Evolutionary conservation across 805 yeast genomes (phyloP).

Genomic region (Yarrowia bubula): DNA sequence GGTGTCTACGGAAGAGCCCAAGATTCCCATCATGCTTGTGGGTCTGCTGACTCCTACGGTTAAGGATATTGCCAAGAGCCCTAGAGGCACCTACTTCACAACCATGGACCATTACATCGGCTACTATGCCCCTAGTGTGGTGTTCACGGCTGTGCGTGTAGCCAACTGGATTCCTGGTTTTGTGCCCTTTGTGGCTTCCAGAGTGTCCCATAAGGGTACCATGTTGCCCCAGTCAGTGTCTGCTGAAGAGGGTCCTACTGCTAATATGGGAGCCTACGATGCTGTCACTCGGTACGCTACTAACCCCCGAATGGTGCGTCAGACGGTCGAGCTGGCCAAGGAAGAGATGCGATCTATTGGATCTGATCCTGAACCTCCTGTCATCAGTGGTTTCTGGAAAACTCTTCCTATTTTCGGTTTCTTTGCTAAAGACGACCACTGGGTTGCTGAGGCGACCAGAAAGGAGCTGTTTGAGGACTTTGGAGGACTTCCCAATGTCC

Average conservation of each 20-base stretch:
- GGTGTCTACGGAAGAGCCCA: conserved; percentile 30
- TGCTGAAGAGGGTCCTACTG: neutral
- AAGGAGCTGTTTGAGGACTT: conserved; percentile 44
- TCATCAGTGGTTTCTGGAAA: conserved; percentile 47
- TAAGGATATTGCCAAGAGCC: conserved; percentile 52
- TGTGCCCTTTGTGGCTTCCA: conserved; percentile 35
- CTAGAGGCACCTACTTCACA: conserved; percentile 43
- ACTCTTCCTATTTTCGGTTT: conserved; percentile 53
- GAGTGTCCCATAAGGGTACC: neutral
- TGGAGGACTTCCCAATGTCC: conserved; percentile 37
- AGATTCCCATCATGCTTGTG: conserved; percentile 44
- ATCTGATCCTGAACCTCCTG: conserved; percentile 41
- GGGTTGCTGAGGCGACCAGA: conserved; percentile 59
- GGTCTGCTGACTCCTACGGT: conserved; percentile 75
- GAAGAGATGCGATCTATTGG: conserved; percentile 57
- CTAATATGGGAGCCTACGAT: conserved; percentile 15
- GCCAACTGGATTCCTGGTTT: conserved; percentile 26
- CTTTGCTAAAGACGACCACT: conserved; percentile 59
- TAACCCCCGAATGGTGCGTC: conserved; percentile 50
- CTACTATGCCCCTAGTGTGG: conserved; percentile 29
- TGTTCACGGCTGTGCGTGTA: conserved; percentile 9
- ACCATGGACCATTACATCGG: conserved; percentile 33
- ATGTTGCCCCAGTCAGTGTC: neutral
- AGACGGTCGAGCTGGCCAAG: conserved; percentile 54
- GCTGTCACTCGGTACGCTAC: conserved; percentile 47